Percentiles rank a stretch among this genome's conserved stretches.
phyloP scores from a whole-genome alignment of 2,329 filamentous ascomycete species.

The Exophiala sp. region DNA sequence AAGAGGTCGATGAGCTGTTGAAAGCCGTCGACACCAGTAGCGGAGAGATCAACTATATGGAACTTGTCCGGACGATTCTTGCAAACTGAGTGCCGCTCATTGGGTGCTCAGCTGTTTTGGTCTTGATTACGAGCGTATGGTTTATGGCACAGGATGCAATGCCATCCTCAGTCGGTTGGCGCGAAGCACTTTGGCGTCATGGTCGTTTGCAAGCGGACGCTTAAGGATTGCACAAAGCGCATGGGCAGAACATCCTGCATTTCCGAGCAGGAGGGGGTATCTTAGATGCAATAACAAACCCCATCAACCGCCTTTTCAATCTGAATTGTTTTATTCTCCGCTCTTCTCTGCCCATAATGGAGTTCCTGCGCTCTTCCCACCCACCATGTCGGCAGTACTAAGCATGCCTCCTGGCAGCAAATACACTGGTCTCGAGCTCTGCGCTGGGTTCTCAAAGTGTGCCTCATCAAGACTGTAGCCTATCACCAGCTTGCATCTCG shows the following conservation, averaged over 20 bases:
- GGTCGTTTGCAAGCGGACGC: neutral
- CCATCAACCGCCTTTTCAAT: constrained; percentile 33
- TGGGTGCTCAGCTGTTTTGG: neutral
- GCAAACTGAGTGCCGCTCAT: constrained; percentile 54
- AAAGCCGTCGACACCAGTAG: constrained; percentile 96
- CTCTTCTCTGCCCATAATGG: constrained; percentile 21
- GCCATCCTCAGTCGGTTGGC: constrained; percentile 2
- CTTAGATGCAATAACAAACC: constrained; percentile 15
- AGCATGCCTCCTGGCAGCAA: constrained; percentile 55
- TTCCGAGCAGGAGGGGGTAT: constrained; percentile 7
- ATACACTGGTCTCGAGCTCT: constrained; percentile 42
- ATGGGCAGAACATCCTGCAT: neutral
- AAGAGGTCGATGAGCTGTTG: constrained; percentile 96
- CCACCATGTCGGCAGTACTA: constrained; percentile 52
- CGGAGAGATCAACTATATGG: constrained; percentile 91
- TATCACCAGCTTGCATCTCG: constrained; percentile 54
- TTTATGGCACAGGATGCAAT: constrained; percentile 14
- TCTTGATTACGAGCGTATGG: constrained; percentile 20
- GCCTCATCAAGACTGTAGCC: constrained; percentile 57
- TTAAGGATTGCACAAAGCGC: neutral
- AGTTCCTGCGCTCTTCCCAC: constrained; percentile 32
- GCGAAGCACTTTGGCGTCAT: constrained; percentile 7
- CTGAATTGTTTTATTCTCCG: constrained; percentile 32
- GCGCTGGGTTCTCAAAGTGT: constrained; percentile 36
- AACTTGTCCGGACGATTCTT: constrained; percentile 79